These are phyloP conservation scores for Mytilinidion resinicola DNA, from an alignment of 495 filamentous ascomycete species.

Conservation along the genomic window DNA sequence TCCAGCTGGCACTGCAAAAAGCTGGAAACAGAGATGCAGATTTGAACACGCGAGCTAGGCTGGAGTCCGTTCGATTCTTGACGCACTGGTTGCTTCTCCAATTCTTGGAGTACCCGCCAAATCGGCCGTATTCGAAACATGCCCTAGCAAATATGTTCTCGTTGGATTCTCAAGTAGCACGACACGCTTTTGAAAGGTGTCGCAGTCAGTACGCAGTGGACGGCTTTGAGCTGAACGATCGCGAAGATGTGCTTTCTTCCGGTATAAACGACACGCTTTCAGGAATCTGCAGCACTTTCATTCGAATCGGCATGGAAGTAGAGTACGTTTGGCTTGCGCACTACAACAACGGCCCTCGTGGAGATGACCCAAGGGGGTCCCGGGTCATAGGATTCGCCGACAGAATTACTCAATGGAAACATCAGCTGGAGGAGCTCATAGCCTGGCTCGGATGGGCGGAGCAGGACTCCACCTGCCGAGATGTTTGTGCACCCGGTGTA, in stretches of 20 bases:
- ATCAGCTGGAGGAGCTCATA: constrained; percentile 30
- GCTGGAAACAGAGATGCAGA: neutral
- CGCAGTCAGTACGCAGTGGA: constrained; percentile 22
- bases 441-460: constrained; percentile 39
- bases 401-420: constrained; percentile 16
- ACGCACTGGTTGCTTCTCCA: constrained; percentile 18
- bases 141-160: constrained; percentile 4
- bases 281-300: constrained; percentile 29
- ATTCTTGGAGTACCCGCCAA: constrained; percentile 13
- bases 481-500: constrained; percentile 24
- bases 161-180: constrained; percentile 3
- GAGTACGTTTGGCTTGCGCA: constrained; percentile 23
- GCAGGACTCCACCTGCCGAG: constrained; percentile 27
- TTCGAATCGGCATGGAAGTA: constrained; percentile 29
- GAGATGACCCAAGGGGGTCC: neutral
- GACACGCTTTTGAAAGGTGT: constrained; percentile 19
- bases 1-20: neutral
- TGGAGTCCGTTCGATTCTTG: neutral
- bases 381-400: neutral
- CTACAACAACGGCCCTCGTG: constrained; percentile 2
- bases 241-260: constrained; percentile 22
- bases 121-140: constrained; percentile 9
- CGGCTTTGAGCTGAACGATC: constrained; percentile 14
- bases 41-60: neutral
- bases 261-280: constrained; percentile 29